Percentiles rank a stretch among this genome's conserved stretches.
phyloP scores from a whole-genome alignment of 176 grass and related monocot species.

The Oropetium thomaeum region DNA sequence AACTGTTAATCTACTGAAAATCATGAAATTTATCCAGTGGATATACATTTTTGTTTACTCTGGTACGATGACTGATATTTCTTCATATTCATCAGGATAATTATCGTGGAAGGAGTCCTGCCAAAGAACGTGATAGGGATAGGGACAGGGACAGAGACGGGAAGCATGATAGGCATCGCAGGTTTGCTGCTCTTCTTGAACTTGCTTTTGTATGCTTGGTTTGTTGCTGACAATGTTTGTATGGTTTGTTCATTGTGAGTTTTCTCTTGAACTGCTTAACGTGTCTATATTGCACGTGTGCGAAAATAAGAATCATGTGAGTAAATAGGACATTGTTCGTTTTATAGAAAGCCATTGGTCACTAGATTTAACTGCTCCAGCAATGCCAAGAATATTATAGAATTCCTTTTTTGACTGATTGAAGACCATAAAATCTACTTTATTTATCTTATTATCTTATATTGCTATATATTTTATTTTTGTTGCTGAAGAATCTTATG shows the following conservation, averaged over 20 bases:
- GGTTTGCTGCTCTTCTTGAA: slow-evolving; percentile 41
- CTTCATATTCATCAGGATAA: slow-evolving; percentile 45
- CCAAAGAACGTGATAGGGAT: slow-evolving; percentile 61
- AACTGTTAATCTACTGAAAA: neutral
- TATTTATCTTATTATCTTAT: no score
- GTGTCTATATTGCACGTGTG: no score
- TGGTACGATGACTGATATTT: slow-evolving; percentile 15
- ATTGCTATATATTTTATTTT: neutral
- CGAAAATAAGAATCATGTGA: no score
- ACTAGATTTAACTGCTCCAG: no score
- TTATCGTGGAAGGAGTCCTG: slow-evolving; percentile 73
- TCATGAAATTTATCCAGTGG: neutral
- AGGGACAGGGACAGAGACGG: slow-evolving; percentile 53
- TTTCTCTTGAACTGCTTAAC: slow-evolving; percentile 20
- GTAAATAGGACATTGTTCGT: no score
- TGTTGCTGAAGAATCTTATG: neutral
- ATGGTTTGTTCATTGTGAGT: neutral
- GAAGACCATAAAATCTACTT: no score
- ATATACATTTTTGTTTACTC: neutral
- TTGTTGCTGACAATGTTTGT: neutral
- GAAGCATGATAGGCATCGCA: slow-evolving; percentile 60
- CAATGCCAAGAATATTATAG: no score
- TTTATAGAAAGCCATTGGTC: no score
- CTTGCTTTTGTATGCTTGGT: neutral
- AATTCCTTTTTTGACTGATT: no score